Base-by-base conservation (phyloP, 192 early-diverging fungal species). In the Lunasporangiospora selenospora region DNA sequence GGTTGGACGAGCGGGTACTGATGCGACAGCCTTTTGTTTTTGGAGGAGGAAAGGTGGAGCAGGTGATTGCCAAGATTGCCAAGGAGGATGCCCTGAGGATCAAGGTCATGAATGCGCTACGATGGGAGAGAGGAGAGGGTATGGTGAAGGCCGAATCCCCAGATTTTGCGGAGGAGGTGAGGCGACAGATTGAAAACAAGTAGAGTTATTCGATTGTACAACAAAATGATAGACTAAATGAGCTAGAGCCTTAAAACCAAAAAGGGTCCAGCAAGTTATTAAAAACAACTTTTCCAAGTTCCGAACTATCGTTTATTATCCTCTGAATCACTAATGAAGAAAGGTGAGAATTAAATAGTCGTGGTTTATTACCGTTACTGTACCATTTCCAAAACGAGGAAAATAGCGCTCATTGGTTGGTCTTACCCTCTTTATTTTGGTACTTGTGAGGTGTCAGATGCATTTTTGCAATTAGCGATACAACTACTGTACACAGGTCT, bases 111-210 rank as follows among this genome's bases (percentile, higher is more conserved):
- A 88, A 90, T 33, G 94, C 91, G 78, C 65, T 86, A 37, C 80
- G 95, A 53, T 90, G 85, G 80, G 90, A 91, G 75, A 86, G 87
- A 59, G 95, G 93, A 34, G 93, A 97, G 75, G 92, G 91, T 32
- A 87, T 97, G 49, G 89, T 90, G 53, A 92, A 93, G 70, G 79
- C 86, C 11, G 83, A 80, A 48, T 75, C 73, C 26, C 54, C 53
- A 13, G 86, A 90, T 79, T 96, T 96, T 85, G 92, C 87, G 5
- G 86, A 90, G 15, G 92, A 96, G 75, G 92, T 96, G 18, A 58
- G 69, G 30, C 53, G 60, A 33, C 77, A 78, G 34, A 50, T 70
- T 10, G 65, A 67, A 46, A 63, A 62, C 41, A 60, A 61, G 42
- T 65, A 59, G 21, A 53, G 0, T 30, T 8, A 56, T n/a, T n/a